These are phyloP conservation scores for Boechera retrofracta DNA, from an alignment of 345 rosid species.

Conservation along the genomic window DNA sequence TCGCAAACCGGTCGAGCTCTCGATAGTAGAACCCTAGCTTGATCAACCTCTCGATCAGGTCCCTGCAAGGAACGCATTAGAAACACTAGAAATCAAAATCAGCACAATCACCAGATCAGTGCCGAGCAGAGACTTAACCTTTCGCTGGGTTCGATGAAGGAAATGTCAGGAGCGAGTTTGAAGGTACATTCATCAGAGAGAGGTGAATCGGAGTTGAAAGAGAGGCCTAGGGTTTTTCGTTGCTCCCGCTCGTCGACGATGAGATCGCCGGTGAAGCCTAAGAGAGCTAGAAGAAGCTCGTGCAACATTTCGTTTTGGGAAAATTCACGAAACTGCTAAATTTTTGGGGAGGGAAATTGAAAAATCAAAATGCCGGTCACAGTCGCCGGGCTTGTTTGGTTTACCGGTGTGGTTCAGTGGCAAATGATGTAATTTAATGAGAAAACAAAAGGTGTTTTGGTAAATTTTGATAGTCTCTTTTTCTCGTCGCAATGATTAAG, in stretches of 20 bases:
- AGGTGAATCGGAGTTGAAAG: constrained; percentile 61
- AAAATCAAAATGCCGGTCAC: constrained; percentile 29
- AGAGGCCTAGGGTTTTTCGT: constrained; percentile 60
- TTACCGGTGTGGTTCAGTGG: constrained; percentile 35
- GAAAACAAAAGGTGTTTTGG: constrained; percentile 18
- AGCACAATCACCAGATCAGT: constrained; percentile 15
- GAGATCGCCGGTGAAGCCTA: constrained; percentile 95
- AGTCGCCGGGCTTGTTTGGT: constrained; percentile 26
- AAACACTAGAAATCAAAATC: constrained; percentile 2
- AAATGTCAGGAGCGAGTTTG: constrained; percentile 91
- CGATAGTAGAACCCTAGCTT: constrained; percentile 88
- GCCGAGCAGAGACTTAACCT: constrained; percentile 48
- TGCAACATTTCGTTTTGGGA: constrained; percentile 60
- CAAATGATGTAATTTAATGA: background rate
- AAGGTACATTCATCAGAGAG: constrained; percentile 71
- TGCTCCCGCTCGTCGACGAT: constrained; percentile 88
- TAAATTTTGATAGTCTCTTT: background rate
- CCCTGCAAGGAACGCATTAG: constrained; percentile 52
- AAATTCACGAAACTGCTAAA: constrained; percentile 5
- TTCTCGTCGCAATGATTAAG: too few species aligned
- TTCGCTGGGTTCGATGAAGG: constrained; percentile 85
- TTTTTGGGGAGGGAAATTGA: constrained; percentile 31
- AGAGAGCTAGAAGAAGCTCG: constrained; percentile 82
- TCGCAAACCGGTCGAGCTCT: constrained; percentile 84
- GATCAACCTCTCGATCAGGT: constrained; percentile 82